Percentiles rank a stretch among this genome's conserved stretches.
phyloP scores from a whole-genome alignment of 805 yeast genomes.

The Yamadazyma insecticola region DNA sequence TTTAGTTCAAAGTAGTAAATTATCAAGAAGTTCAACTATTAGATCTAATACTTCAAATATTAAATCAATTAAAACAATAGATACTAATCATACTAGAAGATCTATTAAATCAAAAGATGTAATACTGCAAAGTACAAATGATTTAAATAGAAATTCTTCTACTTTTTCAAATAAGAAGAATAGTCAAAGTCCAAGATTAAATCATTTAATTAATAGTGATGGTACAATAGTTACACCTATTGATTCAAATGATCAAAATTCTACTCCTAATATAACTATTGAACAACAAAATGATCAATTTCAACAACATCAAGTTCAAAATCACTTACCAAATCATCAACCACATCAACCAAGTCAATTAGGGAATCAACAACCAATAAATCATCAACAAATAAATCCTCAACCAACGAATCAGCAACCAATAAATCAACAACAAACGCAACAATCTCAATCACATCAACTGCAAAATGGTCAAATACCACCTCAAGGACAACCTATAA shows the following conservation, averaged over 20 bases:
- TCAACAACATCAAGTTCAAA: conserved; percentile 4
- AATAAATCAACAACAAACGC: conserved; percentile 2
- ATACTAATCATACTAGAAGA: conserved; percentile 5
- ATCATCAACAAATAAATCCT: conserved; percentile 1
- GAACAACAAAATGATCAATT: conserved; percentile 2
- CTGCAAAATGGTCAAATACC: neutral
- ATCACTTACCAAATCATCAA: conserved; percentile 4
- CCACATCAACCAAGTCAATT: neutral
- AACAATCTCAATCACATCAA: conserved; percentile 1
- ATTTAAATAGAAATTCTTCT: conserved; percentile 27
- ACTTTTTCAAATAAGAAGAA: conserved; percentile 32
- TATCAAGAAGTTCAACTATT: conserved; percentile 10
- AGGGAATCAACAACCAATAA: conserved; percentile 1
- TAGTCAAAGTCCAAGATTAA: conserved; percentile 26
- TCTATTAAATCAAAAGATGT: neutral
- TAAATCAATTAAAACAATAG: conserved; percentile 7
- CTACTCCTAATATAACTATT: conserved; percentile 1
- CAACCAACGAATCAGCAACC: conserved; percentile 2
- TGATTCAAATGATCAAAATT: conserved; percentile 18
- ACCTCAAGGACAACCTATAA: conserved; percentile 12
- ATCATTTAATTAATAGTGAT: conserved; percentile 42
- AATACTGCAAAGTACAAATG: neutral
- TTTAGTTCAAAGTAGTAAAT: conserved; percentile 6
- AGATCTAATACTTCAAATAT: conserved; percentile 5
- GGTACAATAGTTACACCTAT: conserved; percentile 41